Evolutionary conservation across 768 basidiomycete genomes (phyloP), one percentile per base, ranked within the genome.

Genomic region (Russula abietina): DNA sequence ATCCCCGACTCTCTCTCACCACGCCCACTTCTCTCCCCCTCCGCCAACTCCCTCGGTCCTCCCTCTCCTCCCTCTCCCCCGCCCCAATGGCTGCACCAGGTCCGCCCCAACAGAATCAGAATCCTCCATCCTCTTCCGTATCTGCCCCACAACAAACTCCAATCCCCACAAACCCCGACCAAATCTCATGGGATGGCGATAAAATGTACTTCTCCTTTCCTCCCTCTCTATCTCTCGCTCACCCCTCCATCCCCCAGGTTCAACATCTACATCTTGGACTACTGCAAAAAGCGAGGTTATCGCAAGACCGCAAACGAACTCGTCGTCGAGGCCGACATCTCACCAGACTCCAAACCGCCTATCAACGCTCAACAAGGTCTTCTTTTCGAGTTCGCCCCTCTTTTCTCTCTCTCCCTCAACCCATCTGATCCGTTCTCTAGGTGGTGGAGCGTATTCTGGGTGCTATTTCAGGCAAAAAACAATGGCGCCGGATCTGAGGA

Each of bases 371-470:
- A 83, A 60, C 89, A 92, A 72, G 90, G 90, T 57, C 79, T 92
- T 65, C 78, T 92, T 46, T 92, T 90, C 76, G 90, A 92, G 88
- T 90, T 69, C 55, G 87, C 78, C 43, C 19, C 41, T 36, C 41
- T 2, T 22, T 39, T 1, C 33, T 24, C 33, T 51, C 26, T 52
- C 36, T 12, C 49, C 69, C 59, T 30, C 60, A 62, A 58, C 49
- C 62, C 58, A 54, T 50, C 50, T 62, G 57, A 57, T 28, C 67
- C 58, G 55, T 67, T 59, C 61, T 33, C 9, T 54, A 91, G 89
- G 71, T 92, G 90, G 90, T 92, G 90, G 90, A 88, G 84, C 67
- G 90, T 92, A 26, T 92, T 92, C 69, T 92, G 90, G 90, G 85
- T 90, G 0, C 76, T 91, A 17, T 92, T 91, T 71, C 84, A 85